A percentile compares a stretch with the other conserved stretches of the same genome.
phyloP scores from a whole-genome alignment of 2,329 filamentous ascomycete species.

The Penicillium janthinellum region DNA sequence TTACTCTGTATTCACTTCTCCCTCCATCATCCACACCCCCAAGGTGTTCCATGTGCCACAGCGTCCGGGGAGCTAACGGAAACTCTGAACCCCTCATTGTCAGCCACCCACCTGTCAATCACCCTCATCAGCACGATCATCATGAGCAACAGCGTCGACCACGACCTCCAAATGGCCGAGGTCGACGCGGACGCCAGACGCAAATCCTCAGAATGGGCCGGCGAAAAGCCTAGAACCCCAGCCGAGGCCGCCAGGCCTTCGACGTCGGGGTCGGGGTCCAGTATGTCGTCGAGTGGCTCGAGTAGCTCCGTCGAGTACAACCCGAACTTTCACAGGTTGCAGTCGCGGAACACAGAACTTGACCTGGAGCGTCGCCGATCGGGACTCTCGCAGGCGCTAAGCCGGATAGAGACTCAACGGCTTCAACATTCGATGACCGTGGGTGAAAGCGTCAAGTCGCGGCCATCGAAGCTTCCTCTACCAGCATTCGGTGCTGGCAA shows the following conservation, averaged over 20 bases:
- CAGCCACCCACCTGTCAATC: neutral
- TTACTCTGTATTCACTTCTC: neutral
- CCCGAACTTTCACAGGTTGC: conserved; percentile 29
- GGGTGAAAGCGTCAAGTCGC: conserved; percentile 33
- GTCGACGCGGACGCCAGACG: conserved; percentile 10
- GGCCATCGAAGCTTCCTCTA: conserved; percentile 25
- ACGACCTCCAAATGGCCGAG: conserved; percentile 15
- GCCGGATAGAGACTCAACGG: conserved; percentile 36
- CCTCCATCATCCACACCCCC: neutral
- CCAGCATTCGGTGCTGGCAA: conserved; percentile 45
- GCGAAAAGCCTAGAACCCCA: conserved; percentile 15
- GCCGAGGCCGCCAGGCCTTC: conserved; percentile 15
- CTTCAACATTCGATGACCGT: conserved; percentile 43
- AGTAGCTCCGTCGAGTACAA: conserved; percentile 33
- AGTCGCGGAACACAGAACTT: conserved; percentile 35
- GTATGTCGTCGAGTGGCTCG: conserved; percentile 23
- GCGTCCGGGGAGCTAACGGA: neutral
- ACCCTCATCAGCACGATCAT: neutral
- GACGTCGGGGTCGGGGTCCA: conserved; percentile 17
- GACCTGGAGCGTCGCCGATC: conserved; percentile 34
- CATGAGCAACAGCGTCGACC: conserved; percentile 16
- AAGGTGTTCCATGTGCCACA: neutral
- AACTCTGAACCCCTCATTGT: neutral
- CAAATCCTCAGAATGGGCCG: conserved; percentile 6
- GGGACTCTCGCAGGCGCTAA: conserved; percentile 28